These are phyloP conservation scores for Barbarea vulgaris DNA, from an alignment of 345 rosid species.

Conservation along the genomic window DNA sequence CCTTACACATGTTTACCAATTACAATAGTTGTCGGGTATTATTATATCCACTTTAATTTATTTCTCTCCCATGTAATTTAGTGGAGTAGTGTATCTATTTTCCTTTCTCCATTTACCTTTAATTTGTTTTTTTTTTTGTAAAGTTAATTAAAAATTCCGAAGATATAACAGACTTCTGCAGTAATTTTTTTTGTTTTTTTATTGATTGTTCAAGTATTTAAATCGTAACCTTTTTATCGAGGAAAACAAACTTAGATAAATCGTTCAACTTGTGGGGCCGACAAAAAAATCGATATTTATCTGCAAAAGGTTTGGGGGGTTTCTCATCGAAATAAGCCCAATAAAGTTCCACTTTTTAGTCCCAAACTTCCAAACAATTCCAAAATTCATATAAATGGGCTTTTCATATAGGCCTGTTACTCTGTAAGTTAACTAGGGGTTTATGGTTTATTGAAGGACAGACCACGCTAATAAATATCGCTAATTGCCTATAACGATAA, in stretches of 20 bases:
- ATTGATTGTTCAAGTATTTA: neutral
- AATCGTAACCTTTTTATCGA: neutral
- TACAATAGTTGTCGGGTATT: conserved; percentile 7
- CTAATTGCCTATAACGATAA: no score
- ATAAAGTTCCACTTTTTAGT: neutral
- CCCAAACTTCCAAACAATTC: neutral
- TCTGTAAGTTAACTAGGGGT: neutral
- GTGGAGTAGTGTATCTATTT: no score
- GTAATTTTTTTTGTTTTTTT: neutral
- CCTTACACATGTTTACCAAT: conserved; percentile 38
- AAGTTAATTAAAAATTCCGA: neutral
- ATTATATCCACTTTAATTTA: neutral
- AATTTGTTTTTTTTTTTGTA: conserved; percentile 16
- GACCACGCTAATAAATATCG: no score
- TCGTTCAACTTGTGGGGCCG: neutral
- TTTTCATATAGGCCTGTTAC: neutral
- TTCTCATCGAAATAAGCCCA: neutral
- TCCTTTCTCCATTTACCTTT: no score
- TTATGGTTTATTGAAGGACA: neutral
- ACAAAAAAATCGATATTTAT: neutral
- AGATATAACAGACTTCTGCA: conserved; percentile 6
- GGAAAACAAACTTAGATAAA: neutral
- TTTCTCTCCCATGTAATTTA: conserved; percentile 21
- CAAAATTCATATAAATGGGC: conserved; percentile 2
- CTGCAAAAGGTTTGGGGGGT: neutral